A percentile compares a stretch with the other conserved stretches of the same genome.
Conservation (phyloP, 805 yeast species). For the Clavispora fructus region DNA sequence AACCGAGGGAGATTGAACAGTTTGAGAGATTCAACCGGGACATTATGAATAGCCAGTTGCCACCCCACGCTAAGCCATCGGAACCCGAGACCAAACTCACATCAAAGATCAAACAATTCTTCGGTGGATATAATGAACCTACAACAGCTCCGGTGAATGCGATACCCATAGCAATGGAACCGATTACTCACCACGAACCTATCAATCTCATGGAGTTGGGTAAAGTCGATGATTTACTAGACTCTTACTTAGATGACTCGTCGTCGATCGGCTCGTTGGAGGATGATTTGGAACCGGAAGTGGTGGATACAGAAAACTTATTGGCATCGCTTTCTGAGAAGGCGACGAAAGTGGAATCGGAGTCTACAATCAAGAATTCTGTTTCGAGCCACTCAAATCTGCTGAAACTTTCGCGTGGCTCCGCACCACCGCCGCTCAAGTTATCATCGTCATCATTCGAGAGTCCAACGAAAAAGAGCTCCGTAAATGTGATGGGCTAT, state of each 20-base stretch:
- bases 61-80: constrained; percentile 2
- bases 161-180: not conserved
- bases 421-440: constrained; percentile 9
- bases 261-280: constrained; percentile 23
- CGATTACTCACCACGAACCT: not conserved
- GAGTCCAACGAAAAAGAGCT: not conserved
- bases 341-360: not conserved
- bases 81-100: constrained; percentile 11
- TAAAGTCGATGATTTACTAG: constrained; percentile 38
- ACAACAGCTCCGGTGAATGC: not conserved
- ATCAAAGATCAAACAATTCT: constrained; percentile 22
- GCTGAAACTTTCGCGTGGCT: not conserved
- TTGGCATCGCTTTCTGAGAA: constrained; percentile 1
- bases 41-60: constrained; percentile 1
- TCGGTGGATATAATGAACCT: constrained; percentile 16
- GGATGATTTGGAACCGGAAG: constrained; percentile 8
- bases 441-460: constrained; percentile 8
- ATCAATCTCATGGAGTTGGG: constrained; percentile 19
- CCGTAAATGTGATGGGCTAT: not conserved
- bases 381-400: not conserved
- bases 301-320: constrained; percentile 4
- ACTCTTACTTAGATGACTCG: constrained; percentile 36
- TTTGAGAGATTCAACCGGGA: constrained; percentile 12
- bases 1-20: constrained; percentile 7
- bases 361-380: not conserved